Percentiles rank a stretch among this genome's conserved stretches.
phyloP scores from a whole-genome alignment of 2,329 filamentous ascomycete genomes.

The Beauveria medogensis region DNA sequence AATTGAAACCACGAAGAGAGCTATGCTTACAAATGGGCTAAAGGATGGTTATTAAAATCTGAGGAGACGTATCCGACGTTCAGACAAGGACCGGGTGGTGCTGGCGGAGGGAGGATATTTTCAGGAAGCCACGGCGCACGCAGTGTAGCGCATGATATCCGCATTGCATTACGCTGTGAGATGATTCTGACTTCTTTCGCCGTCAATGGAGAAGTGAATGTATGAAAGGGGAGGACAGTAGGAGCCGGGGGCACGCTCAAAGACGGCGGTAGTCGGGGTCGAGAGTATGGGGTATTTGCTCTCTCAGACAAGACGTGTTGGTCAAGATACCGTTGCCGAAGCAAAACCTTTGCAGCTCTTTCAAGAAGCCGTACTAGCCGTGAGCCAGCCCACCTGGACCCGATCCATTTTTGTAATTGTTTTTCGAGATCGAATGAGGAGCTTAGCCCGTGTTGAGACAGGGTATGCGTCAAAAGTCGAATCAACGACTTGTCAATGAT shows the following conservation, averaged over 20 bases:
- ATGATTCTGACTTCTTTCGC: constrained; percentile 89
- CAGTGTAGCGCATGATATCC: constrained; percentile 86
- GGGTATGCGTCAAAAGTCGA: constrained; percentile 39
- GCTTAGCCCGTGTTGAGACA: constrained; percentile 32
- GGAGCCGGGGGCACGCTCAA: constrained; percentile 79
- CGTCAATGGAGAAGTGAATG: constrained; percentile 88
- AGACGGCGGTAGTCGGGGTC: constrained; percentile 64
- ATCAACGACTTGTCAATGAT: constrained; percentile 51
- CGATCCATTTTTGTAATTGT: constrained; percentile 54
- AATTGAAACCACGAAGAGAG: neutral
- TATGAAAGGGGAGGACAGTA: constrained; percentile 94
- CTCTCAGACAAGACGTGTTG: constrained; percentile 57
- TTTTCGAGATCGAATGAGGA: constrained; percentile 28
- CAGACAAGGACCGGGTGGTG: constrained; percentile 73
- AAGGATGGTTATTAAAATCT: constrained; percentile 96
- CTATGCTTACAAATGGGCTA: constrained; percentile 67
- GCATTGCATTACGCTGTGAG: constrained; percentile 85
- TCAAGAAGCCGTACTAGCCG: constrained; percentile 77
- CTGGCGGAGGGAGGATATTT: constrained; percentile 76
- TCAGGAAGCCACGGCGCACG: constrained; percentile 77
- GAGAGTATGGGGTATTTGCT: constrained; percentile 49
- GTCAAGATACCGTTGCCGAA: constrained; percentile 84
- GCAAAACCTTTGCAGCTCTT: constrained; percentile 67
- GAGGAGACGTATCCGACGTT: constrained; percentile 95
- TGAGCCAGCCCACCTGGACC: constrained; percentile 79